Base-by-base conservation (phyloP, 208 protist genomes). In the Balamuthia mandrillaris region DNA sequence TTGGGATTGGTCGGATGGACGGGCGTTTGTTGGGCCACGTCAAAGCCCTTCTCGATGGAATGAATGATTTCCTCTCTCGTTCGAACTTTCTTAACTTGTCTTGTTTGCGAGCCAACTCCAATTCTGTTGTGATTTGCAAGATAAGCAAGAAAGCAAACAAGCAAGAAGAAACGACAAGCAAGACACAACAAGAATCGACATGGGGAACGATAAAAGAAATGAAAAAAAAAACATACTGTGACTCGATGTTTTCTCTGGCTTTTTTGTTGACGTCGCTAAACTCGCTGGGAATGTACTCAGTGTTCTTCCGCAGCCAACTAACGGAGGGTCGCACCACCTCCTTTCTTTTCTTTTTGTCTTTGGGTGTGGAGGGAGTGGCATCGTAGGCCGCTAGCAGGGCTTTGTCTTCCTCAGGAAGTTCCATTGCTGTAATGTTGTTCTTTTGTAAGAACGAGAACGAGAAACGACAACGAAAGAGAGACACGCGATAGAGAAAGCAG, bases 1-100 rank as follows among this genome's bases (percentile, higher is more conserved):
- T 49, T 35, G 37, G 70, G 68, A 24, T 88, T 66, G 2, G 83
- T 88, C 21, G 87, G 87, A 45, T 89, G 87, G n/a, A 87, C 84
- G 29, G 33, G 33, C 14, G 27, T 16, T 27, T 87, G 35, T 16
- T 84, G 51, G 33, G 72, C 61, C 3, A 24, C 6, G 16, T 88
- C 35, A 56, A 89, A 89, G 12, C 74, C 86, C 10, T 65, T 68
- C 29, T 89, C 84, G 41, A 88, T 82, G 24, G 82, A n/a, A n/a
- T 77, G 33, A 18, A 68, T 24, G 58, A 81, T 49, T 18, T 41
- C 35, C 5, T 52, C 16, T 12, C 79, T 37, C 5, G 79, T 37
- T 35, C 63, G 63, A 35, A 51, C 49, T 16, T 41, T 42, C 63
- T 52, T 51, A 47, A 44, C 45, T 41, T 10, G 12, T 35, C 37